Conservation (phyloP, 2,329 filamentous ascomycete genomes). For the Aspergillus floridensis region DNA sequence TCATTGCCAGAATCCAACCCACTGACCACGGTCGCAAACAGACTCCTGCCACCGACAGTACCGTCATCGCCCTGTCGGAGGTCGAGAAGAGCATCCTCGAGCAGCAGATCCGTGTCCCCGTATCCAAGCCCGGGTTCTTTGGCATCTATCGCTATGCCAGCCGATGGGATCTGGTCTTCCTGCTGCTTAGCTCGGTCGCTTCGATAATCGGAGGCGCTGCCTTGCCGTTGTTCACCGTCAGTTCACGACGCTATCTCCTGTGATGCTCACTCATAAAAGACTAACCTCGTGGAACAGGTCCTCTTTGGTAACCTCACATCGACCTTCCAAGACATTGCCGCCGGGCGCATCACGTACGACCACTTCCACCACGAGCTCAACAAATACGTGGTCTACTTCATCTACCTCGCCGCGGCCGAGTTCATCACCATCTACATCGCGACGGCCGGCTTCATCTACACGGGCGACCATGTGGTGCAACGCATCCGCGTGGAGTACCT, state of each 20-base stretch:
- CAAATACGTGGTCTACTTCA: constrained; percentile 70
- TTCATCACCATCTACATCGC: constrained; percentile 71
- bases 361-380: constrained; percentile 60
- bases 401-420: constrained; percentile 76
- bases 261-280: neutral
- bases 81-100: constrained; percentile 62
- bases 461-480: constrained; percentile 70
- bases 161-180: constrained; percentile 59
- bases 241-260: constrained; percentile 12
- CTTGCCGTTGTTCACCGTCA: constrained; percentile 71
- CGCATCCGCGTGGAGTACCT: constrained; percentile 80
- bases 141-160: constrained; percentile 67
- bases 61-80: constrained; percentile 30
- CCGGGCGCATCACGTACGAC: constrained; percentile 44
- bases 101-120: constrained; percentile 62
- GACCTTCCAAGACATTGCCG: constrained; percentile 65
- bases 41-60: constrained; percentile 2
- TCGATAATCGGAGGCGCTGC: constrained; percentile 70
- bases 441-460: constrained; percentile 85
- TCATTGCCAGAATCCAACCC: neutral
- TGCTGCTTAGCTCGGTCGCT: constrained; percentile 56
- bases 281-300: constrained; percentile 31
- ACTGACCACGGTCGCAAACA: neutral
- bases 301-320: constrained; percentile 73
- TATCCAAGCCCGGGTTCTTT: constrained; percentile 59